Conservation (phyloP, 257 asterid genomes). For the Jacaranda copaia region DNA sequence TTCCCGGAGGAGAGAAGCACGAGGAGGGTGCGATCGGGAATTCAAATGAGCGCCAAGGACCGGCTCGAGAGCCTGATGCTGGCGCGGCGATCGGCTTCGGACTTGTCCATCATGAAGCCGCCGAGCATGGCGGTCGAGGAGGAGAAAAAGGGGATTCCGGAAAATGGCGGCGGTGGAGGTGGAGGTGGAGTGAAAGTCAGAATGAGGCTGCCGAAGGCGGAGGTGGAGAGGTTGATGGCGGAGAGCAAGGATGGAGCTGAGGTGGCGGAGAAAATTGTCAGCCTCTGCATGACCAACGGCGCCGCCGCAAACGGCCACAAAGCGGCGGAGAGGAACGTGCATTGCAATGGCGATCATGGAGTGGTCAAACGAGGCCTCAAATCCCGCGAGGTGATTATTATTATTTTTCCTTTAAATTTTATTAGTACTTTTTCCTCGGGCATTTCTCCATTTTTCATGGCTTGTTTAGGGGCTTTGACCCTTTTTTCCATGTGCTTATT, state of each 20-base stretch:
- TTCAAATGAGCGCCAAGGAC: slow-evolving; percentile 94
- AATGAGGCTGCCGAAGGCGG: slow-evolving; percentile 78
- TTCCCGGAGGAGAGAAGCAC: slow-evolving; percentile 56
- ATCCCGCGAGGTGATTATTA: slow-evolving; percentile 65
- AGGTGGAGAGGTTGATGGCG: slow-evolving; percentile 79
- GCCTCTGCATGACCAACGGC: slow-evolving; percentile 54
- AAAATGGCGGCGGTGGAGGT: slow-evolving; percentile 25
- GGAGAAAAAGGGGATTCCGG: slow-evolving; percentile 14
- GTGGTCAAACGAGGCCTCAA: slow-evolving; percentile 42
- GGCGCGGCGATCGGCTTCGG: slow-evolving; percentile 81
- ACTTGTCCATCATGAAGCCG: slow-evolving; percentile 68
- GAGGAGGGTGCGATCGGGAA: slow-evolving; percentile 84
- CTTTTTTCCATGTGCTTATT: slow-evolving; percentile 24
- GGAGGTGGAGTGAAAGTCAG: slow-evolving; percentile 57
- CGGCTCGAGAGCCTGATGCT: slow-evolving; percentile 89
- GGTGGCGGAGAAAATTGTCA: slow-evolving; percentile 68
- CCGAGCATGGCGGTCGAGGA: slow-evolving; percentile 46
- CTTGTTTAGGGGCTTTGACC: slow-evolving; percentile 34
- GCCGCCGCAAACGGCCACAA: slow-evolving; percentile 29
- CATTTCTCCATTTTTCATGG: slow-evolving; percentile 40
- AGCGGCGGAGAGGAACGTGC: slow-evolving; percentile 33
- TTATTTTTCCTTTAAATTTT: background rate
- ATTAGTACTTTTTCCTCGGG: background rate
- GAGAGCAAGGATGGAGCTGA: slow-evolving; percentile 68
- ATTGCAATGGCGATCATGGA: slow-evolving; percentile 31